These are phyloP conservation scores for Xylaria curta DNA, from an alignment of 495 filamentous ascomycete genomes.

Conservation along the genomic window DNA sequence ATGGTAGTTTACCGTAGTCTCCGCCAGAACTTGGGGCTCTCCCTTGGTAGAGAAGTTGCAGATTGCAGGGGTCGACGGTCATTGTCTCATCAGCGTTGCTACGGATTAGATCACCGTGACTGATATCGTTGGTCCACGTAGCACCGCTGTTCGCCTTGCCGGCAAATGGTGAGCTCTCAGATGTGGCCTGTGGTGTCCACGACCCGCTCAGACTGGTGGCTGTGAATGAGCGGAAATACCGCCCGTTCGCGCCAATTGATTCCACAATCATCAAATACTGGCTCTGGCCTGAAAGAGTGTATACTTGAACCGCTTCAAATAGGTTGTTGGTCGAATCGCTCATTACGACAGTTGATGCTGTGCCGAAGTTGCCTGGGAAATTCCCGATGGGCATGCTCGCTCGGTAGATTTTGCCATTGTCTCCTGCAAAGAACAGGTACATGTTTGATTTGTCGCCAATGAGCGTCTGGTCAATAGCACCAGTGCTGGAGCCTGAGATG, in stretches of 20 bases:
- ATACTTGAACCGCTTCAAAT: slow-evolving; percentile 70
- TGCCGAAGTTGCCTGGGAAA: slow-evolving; percentile 67
- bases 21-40: slow-evolving; percentile 39
- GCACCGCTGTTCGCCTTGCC: slow-evolving; percentile 67
- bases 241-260: slow-evolving; percentile 59
- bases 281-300: slow-evolving; percentile 59
- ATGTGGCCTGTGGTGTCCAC: slow-evolving; percentile 61
- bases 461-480: slow-evolving; percentile 64
- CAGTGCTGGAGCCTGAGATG: slow-evolving; percentile 56
- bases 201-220: slow-evolving; percentile 57
- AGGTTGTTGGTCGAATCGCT: slow-evolving; percentile 60
- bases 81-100: slow-evolving; percentile 62
- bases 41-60: slow-evolving; percentile 67
- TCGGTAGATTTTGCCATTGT: slow-evolving; percentile 70
- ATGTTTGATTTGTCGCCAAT: slow-evolving; percentile 64
- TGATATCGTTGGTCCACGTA: slow-evolving; percentile 70
- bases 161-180: slow-evolving; percentile 62
- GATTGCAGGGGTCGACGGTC: slow-evolving; percentile 62
- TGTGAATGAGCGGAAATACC: slow-evolving; percentile 71
- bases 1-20: slow-evolving; percentile 55
- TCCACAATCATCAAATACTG: slow-evolving; percentile 70
- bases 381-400: slow-evolving; percentile 62
- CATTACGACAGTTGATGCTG: slow-evolving; percentile 52
- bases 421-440: slow-evolving; percentile 71
- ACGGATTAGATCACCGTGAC: slow-evolving; percentile 65